phyloP scores from a whole-genome alignment of 108 stramenopile species.

The Cyclotella atomus region DNA sequence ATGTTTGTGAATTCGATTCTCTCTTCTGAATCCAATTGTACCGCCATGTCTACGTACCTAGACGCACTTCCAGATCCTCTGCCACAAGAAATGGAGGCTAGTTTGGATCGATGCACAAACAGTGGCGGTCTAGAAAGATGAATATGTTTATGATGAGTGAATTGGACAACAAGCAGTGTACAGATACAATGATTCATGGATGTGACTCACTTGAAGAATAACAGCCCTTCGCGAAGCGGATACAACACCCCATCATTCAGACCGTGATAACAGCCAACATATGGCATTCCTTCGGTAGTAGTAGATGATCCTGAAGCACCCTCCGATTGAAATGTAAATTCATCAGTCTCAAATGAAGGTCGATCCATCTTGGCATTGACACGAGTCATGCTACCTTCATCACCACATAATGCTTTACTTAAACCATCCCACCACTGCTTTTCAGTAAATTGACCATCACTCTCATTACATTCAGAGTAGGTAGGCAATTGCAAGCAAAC shows the following conservation, averaged over 20 bases:
- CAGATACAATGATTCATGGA: background rate
- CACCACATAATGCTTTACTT: conserved; percentile 18
- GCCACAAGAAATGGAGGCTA: conserved; percentile 75
- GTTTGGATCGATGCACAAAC: conserved; percentile 62
- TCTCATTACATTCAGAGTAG: conserved; percentile 24
- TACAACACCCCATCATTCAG: conserved; percentile 80
- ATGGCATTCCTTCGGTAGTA: conserved; percentile 75
- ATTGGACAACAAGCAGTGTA: background rate
- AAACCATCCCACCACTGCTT: conserved; percentile 36
- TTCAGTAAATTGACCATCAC: conserved; percentile 13
- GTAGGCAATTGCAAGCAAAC: conserved; percentile 70
- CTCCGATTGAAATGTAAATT: conserved; percentile 53
- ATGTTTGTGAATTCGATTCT: conserved; percentile 82
- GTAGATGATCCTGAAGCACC: conserved; percentile 51
- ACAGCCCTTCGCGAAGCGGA: conserved; percentile 74
- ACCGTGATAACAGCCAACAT: conserved; percentile 75
- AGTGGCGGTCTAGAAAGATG: conserved; percentile 57
- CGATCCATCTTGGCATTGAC: conserved; percentile 32
- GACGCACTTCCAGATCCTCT: conserved; percentile 66
- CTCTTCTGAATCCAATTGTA: conserved; percentile 31
- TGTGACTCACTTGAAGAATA: conserved; percentile 76
- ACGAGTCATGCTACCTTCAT: conserved; percentile 15
- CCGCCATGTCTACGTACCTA: conserved; percentile 32
- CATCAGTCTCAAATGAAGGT: background rate
- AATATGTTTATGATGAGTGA: background rate